Evolutionary conservation across 2,329 filamentous ascomycete genomes (phyloP).

Genomic region (Ophiostoma sp.): DNA sequence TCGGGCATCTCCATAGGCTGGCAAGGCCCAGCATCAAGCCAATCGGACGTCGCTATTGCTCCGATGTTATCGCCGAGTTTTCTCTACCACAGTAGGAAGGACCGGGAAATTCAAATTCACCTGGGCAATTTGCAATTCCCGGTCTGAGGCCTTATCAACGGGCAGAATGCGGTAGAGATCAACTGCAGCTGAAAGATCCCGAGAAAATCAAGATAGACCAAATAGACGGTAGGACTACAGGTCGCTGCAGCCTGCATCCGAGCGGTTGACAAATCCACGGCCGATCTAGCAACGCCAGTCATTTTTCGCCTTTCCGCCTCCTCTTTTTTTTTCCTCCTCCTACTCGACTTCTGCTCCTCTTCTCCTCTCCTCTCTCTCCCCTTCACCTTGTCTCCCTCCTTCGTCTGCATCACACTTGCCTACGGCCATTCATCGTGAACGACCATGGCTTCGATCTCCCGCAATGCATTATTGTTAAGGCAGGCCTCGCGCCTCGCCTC

Average conservation of each 20-base stretch:
- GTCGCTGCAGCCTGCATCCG: slow-evolving; percentile 12
- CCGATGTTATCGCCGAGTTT: slow-evolving; percentile 26
- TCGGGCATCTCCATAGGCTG: background rate
- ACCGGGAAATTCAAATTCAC: background rate
- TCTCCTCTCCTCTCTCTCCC: background rate
- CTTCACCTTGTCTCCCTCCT: background rate
- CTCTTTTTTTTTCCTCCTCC: background rate
- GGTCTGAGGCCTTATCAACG: background rate
- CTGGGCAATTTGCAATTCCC: no score
- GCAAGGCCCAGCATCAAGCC: slow-evolving; percentile 3
- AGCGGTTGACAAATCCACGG: slow-evolving; percentile 20
- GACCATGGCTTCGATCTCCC: slow-evolving; percentile 22
- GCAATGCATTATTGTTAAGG: slow-evolving; percentile 38
- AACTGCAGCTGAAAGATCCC: background rate
- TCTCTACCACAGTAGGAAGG: background rate
- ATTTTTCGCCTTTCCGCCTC: slow-evolving; percentile 13
- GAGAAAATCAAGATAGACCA: slow-evolving; percentile 14
- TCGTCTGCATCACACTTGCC: slow-evolving; percentile 1
- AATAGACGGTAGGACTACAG: background rate
- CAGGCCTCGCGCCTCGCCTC: slow-evolving; percentile 61
- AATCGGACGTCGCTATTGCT: slow-evolving; percentile 23
- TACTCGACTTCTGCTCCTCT: background rate
- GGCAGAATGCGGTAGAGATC: background rate
- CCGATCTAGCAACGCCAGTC: background rate
- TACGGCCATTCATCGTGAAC: background rate